Evolutionary conservation across 2,329 filamentous ascomycete species (phyloP), one percentile per base, ranked within the genome.

Genomic region (Penicillium sp.): DNA sequence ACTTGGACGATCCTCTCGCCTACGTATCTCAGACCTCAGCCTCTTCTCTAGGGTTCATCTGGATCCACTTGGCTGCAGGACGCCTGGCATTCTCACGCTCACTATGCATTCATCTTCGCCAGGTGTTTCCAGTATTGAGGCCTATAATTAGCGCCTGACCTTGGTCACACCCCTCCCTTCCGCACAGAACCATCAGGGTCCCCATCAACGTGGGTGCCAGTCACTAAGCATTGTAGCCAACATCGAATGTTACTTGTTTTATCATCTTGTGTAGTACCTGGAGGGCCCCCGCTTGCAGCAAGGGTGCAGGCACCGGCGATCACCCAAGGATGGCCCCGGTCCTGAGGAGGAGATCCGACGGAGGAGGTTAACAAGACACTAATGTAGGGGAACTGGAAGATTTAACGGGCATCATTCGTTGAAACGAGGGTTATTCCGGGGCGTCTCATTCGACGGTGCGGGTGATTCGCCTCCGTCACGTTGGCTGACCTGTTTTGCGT

Each of bases 401-500:
- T 19, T n/a, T n/a, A n/a, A n/a, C 3, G 37, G 8, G 7, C n/a
- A 18, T 37, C 34, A 8, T 14, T 37, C 7, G 13, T 37, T 37
- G 13, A 7, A 5, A 3, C 16, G 19, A 23, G 37, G 37, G 18
- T 24, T 21, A 40, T 40, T 40, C 37, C 39, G 36, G 52, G 44
- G 45, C 51, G 26, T 51, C 46, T 59, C 48, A 64, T 65, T 64
- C 58, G 55, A 49, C 44, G 50, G 28, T 36, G 51, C 56, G 43
- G 56, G 48, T 60, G 59, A 65, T 61, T 64, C 51, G 63, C 58
- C 58, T 56, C 60, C 42, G 69, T 75, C 73, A 75, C 72, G 72
- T 75, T 75, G 54, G 34, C 53, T 51, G 55, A 29, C 69, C 71
- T 69, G 61, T 63, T 71, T 73, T 69, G 71, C 64, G 71, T 73